Evolutionary conservation across 257 asterid species (phyloP), one percentile per base, ranked within the genome.

Genomic region (Rehmannia glutinosa): DNA sequence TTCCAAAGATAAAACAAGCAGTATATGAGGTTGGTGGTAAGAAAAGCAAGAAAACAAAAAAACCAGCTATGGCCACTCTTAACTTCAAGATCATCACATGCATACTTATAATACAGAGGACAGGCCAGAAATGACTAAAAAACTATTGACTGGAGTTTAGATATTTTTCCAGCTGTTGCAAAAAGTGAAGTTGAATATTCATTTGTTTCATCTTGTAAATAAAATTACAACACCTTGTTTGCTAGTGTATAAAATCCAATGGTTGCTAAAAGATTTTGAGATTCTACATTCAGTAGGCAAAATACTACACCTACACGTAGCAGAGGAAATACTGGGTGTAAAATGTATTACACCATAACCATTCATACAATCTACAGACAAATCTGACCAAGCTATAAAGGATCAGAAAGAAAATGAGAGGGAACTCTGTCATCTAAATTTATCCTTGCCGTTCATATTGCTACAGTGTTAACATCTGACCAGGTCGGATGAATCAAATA

Each of bases 51-150:
- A 58, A 71, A 82, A 53, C 76, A 82, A 28, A 83, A 79, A 55
- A 77, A 80, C 70, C 81, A 60, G 49, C 35, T 80, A 47, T 82
- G 88, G 88, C 88, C 88, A 7, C 70, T 84, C 51, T 66, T n/a
- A n/a, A n/a, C n/a, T n/a, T n/a, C n/a, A n/a, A n/a, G n/a, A n/a
- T n/a, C n/a, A n/a, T n/a, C n/a, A n/a, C 87, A 80, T 66, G 78
- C 84, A 8, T 80, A 82, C 78, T 30, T 72, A 49, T 38, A 56
- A 68, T 55, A 61, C 63, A 15, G 75, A 76, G 42, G 73, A 46
- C 16, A 56, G 52, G 47, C 23, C 46, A 10, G 50, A 70, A 66
- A 27, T 24, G 17, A 66, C 28, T 39, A 67, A 75, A 63, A 73
- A 79, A 63, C 47, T 73, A 79, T 58, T 51, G 45, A 69, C 81